Conservation (phyloP, 768 basidiomycete genomes). For the Mycena galopus region DNA sequence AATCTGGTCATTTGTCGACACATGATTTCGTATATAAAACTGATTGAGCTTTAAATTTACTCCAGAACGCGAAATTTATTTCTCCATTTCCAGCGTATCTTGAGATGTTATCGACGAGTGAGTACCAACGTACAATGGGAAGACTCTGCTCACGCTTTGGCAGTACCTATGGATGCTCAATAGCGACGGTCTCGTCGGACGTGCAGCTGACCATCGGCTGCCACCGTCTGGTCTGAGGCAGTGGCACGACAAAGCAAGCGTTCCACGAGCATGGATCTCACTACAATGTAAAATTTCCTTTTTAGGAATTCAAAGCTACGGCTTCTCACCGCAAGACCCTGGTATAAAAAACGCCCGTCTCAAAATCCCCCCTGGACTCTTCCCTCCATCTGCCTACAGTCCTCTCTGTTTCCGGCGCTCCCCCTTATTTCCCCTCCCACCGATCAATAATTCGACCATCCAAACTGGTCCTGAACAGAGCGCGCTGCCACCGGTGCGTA, state of each 20-base stretch:
- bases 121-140: too few species aligned
- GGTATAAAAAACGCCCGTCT: not conserved
- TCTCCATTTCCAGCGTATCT: too few species aligned
- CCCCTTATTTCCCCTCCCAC: not conserved
- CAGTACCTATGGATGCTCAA: not conserved
- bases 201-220: not conserved
- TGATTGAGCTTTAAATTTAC: too few species aligned
- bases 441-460: not conserved
- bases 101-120: too few species aligned
- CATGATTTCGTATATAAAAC: too few species aligned
- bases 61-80: too few species aligned
- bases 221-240: not conserved
- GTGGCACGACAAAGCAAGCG: not conserved
- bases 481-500: conserved; percentile 23
- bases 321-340: not conserved
- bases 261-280: not conserved
- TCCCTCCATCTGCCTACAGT: not conserved
- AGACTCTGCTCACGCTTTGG: not conserved
- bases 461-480: not conserved
- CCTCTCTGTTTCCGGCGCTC: not conserved
- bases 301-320: not conserved
- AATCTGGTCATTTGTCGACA: too few species aligned
- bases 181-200: not conserved
- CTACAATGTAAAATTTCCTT: not conserved
- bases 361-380: not conserved